Conservation (phyloP, 2,329 filamentous ascomycete genomes). For the Calonectria pauciramosa region DNA sequence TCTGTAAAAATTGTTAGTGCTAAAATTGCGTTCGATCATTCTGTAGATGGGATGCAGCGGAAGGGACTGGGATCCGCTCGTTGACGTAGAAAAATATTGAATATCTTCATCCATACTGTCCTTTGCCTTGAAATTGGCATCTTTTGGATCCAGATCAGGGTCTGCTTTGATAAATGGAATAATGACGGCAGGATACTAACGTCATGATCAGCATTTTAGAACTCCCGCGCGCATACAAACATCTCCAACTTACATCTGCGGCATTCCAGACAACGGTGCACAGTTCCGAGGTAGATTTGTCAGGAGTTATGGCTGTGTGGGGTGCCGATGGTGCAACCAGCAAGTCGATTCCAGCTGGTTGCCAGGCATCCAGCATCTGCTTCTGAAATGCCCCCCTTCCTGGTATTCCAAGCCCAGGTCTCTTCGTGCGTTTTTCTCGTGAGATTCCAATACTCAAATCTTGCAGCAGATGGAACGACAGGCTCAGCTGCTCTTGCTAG, state of each 20-base stretch:
- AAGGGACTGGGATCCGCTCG: not conserved
- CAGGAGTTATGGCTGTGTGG: not conserved
- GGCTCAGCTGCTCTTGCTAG: not conserved
- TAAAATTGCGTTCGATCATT: too few species aligned
- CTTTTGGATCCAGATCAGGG: not conserved
- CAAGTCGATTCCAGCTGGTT: not conserved
- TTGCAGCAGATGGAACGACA: not conserved
- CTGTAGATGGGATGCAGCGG: not conserved
- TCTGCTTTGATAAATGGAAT: not conserved
- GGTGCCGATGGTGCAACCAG: not conserved
- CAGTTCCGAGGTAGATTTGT: not conserved
- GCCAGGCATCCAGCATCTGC: not conserved
- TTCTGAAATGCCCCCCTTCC: not conserved
- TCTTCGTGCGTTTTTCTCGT: not conserved
- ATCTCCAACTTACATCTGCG: not conserved
- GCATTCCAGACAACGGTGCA: not conserved
- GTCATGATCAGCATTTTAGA: not conserved
- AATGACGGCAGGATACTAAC: not conserved
- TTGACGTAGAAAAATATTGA: not conserved
- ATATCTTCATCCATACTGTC: not conserved
- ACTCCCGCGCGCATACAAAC: accelerated
- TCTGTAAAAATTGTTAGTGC: not conserved
- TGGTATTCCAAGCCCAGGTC: not conserved
- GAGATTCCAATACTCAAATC: not conserved
- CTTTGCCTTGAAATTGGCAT: not conserved